Conservation (phyloP, 2,329 filamentous ascomycete genomes). For the Penicillium frequentans region DNA sequence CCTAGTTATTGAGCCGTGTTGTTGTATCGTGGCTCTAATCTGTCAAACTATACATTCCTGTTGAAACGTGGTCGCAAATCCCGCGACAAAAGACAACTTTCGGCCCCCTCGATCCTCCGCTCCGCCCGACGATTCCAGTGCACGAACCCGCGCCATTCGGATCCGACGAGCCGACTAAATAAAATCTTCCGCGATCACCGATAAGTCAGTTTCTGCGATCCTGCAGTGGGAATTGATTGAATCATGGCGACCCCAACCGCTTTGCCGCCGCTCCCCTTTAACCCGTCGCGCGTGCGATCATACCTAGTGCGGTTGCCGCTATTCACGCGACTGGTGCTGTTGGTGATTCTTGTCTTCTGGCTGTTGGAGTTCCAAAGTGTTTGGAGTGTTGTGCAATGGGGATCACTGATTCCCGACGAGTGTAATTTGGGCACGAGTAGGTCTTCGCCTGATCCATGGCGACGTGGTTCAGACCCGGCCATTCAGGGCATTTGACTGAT, state of each 20-base stretch:
- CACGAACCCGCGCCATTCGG: neutral
- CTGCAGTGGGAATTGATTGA: neutral
- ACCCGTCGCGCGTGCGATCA: constrained; percentile 70
- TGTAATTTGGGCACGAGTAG: constrained; percentile 70
- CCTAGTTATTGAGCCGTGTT: neutral
- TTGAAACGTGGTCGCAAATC: neutral
- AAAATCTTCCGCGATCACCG: neutral
- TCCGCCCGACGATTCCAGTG: neutral
- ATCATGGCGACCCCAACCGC: constrained; percentile 49
- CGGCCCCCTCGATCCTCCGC: neutral
- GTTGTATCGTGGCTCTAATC: neutral
- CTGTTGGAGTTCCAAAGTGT: constrained; percentile 66
- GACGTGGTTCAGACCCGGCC: neutral
- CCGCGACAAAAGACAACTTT: neutral
- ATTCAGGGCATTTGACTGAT: constrained; percentile 1
- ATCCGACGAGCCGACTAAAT: neutral
- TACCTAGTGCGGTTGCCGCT: constrained; percentile 85
- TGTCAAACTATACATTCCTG: neutral
- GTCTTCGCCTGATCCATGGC: constrained; percentile 34
- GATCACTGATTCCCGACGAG: constrained; percentile 73
- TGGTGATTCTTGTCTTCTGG: constrained; percentile 69
- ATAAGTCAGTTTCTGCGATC: neutral
- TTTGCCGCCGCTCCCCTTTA: constrained; percentile 61
- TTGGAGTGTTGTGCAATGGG: constrained; percentile 75
- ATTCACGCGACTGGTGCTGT: constrained; percentile 72